These are phyloP conservation scores for Leccinellum luteum DNA, from an alignment of 768 basidiomycete genomes.

Conservation along the genomic window DNA sequence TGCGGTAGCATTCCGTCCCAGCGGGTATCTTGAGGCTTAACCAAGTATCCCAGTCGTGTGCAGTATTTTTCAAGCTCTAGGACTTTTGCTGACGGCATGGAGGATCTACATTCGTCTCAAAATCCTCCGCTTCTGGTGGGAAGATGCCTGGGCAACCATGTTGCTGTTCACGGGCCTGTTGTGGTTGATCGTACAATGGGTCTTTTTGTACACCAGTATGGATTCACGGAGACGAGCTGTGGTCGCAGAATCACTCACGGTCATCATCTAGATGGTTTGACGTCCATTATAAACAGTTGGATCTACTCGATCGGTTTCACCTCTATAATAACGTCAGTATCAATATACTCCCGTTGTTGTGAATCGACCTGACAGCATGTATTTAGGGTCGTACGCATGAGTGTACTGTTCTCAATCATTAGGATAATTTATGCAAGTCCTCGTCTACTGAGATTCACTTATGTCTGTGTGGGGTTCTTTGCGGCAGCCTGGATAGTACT, in stretches of 20 bases:
- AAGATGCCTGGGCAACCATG: slow-evolving; percentile 16
- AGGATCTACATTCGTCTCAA: slow-evolving; percentile 18
- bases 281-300: slow-evolving; percentile 9
- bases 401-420: slow-evolving; percentile 20
- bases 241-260: not conserved
- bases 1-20: not conserved
- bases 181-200: slow-evolving; percentile 15
- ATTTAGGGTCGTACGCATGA: slow-evolving; percentile 17
- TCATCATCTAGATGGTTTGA: slow-evolving; percentile 2
- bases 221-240: not conserved
- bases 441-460: slow-evolving; percentile 8
- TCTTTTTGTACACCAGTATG: slow-evolving; percentile 6
- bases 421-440: slow-evolving; percentile 8
- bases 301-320: slow-evolving; percentile 11
- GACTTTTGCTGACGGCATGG: slow-evolving; percentile 16
- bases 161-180: slow-evolving; percentile 9
- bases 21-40: not conserved
- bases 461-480: slow-evolving; percentile 7
- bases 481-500: slow-evolving; percentile 5
- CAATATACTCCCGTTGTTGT: not conserved
- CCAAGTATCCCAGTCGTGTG: slow-evolving; percentile 4
- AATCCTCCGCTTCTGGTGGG: slow-evolving; percentile 19
- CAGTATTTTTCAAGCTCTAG: slow-evolving; percentile 11
- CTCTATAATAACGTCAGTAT: slow-evolving; percentile 6
- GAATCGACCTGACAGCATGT: not conserved